These are phyloP conservation scores for Diutina catenulata DNA, from an alignment of 1,139 yeast species.

Conservation along the genomic window DNA sequence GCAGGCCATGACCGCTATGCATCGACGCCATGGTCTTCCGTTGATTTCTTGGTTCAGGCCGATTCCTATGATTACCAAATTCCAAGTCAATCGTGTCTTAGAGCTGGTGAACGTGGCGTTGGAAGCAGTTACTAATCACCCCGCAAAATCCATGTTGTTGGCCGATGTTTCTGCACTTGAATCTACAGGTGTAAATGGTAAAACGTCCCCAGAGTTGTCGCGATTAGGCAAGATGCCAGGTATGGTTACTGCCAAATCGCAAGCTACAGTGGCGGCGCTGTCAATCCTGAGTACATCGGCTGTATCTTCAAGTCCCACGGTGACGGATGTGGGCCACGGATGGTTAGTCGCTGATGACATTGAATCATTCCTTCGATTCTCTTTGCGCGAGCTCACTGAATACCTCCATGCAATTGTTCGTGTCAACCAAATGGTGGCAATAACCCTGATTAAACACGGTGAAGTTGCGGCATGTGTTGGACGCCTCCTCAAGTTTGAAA, in stretches of 20 bases:
- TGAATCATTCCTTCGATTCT: slow-evolving; percentile 43
- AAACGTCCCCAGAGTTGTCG: too few relatives aligned
- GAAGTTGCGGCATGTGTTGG: slow-evolving; percentile 24
- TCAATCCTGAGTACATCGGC: too few relatives aligned
- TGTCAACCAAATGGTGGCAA: slow-evolving; percentile 31
- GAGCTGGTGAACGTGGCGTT: slow-evolving; percentile 11
- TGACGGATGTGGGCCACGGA: slow-evolving; percentile 18
- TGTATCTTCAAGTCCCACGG: background rate
- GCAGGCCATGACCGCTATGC: background rate
- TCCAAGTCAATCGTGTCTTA: slow-evolving; percentile 34
- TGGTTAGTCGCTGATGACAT: slow-evolving; percentile 32
- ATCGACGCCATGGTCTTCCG: slow-evolving; percentile 8
- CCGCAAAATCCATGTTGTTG: too few relatives aligned
- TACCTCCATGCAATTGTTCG: slow-evolving; percentile 21
- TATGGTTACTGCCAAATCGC: background rate
- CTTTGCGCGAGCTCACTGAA: slow-evolving; percentile 33
- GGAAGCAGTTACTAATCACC: too few relatives aligned
- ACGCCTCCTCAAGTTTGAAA: slow-evolving; percentile 4
- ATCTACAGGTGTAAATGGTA: too few relatives aligned
- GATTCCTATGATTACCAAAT: slow-evolving; percentile 23
- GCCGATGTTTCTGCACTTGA: too few relatives aligned
- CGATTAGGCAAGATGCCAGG: too few relatives aligned
- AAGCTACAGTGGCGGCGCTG: too few relatives aligned
- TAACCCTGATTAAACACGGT: slow-evolving; percentile 29
- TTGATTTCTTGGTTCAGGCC: slow-evolving; percentile 23